Percentiles rank a stretch among this genome's conserved stretches.
Evolutionary conservation across 2,329 filamentous ascomycete genomes (phyloP).

Genomic region (Zymoseptoria brevis): DNA sequence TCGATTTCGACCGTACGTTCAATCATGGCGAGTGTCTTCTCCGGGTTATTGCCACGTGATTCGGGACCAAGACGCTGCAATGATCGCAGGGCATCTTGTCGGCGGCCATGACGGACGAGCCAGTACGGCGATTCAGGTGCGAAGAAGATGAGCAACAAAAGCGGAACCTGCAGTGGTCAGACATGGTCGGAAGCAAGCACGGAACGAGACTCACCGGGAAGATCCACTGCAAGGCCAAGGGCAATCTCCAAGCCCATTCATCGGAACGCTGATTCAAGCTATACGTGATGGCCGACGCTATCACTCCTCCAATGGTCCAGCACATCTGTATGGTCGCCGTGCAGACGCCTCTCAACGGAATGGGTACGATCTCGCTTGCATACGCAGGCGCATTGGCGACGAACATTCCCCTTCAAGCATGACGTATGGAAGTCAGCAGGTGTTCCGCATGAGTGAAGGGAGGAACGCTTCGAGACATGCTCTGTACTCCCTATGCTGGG

Average conservation of each 20-base stretch:
- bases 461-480: too few relatives aligned
- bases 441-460: too few relatives aligned
- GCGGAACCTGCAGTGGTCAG: slow-evolving; percentile 14
- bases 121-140: slow-evolving; percentile 33
- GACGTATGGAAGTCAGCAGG: too few relatives aligned
- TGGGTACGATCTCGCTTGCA: slow-evolving; percentile 50
- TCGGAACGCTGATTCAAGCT: slow-evolving; percentile 38
- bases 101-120: slow-evolving; percentile 31
- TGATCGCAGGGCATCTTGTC: slow-evolving; percentile 29
- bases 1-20: slow-evolving; percentile 44
- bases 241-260: slow-evolving; percentile 40
- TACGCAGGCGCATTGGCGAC: slow-evolving; percentile 56
- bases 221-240: slow-evolving; percentile 42
- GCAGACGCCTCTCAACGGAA: slow-evolving; percentile 46
- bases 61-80: slow-evolving; percentile 23
- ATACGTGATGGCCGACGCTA: slow-evolving; percentile 44
- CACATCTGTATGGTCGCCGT: slow-evolving; percentile 56
- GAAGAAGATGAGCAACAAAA: slow-evolving; percentile 18
- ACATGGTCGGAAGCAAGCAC: slow-evolving; percentile 26
- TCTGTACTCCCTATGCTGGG: too few relatives aligned
- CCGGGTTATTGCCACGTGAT: slow-evolving; percentile 6
- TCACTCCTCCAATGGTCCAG: slow-evolving; percentile 52
- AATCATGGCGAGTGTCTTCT: slow-evolving; percentile 31
- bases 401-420: slow-evolving; percentile 42
- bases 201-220: slow-evolving; percentile 32